phyloP scores from a whole-genome alignment of 768 basidiomycete genomes.

The Sporobolomyces pararoseus region DNA sequence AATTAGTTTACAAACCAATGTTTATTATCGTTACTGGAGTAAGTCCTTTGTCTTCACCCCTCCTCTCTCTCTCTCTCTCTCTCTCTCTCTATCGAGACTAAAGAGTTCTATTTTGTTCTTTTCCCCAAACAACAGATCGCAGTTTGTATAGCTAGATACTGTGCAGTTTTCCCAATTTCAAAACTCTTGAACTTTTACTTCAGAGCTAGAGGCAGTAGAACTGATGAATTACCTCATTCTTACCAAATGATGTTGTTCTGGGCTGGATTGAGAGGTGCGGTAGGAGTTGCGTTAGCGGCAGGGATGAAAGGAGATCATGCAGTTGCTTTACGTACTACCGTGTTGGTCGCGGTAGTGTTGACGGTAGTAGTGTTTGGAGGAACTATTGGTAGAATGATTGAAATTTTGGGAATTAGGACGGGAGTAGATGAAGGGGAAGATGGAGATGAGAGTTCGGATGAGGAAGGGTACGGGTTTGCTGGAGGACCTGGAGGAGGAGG shows the following conservation, averaged over 20 bases:
- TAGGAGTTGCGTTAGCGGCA: conserved; percentile 93
- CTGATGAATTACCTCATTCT: conserved; percentile 89
- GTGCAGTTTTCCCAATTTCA: conserved; percentile 90
- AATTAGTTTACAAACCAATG: conserved; percentile 80
- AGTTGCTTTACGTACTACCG: conserved; percentile 83
- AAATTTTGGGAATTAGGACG: conserved; percentile 89
- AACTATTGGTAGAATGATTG: conserved; percentile 94
- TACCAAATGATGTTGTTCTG: conserved; percentile 99
- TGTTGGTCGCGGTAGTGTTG: conserved; percentile 89
- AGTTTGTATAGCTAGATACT: conserved; percentile 90
- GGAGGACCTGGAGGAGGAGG: conserved; percentile 25
- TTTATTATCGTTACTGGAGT: conserved; percentile 87
- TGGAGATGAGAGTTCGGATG: conserved; percentile 53
- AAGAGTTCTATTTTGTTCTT: too few species aligned
- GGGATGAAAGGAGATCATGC: conserved; percentile 90
- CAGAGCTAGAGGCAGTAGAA: conserved; percentile 74
- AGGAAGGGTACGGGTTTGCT: conserved; percentile 40
- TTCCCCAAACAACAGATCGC: too few species aligned
- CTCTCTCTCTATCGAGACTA: not conserved
- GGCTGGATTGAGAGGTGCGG: conserved; percentile 93
- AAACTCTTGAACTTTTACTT: conserved; percentile 92
- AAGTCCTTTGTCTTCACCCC: conserved; percentile 21
- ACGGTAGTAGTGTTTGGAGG: conserved; percentile 94
- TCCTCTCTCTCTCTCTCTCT: not conserved
- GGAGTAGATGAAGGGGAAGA: conserved; percentile 91